phyloP scores from a whole-genome alignment of 768 basidiomycete genomes.

The Kondoa subrosea region DNA sequence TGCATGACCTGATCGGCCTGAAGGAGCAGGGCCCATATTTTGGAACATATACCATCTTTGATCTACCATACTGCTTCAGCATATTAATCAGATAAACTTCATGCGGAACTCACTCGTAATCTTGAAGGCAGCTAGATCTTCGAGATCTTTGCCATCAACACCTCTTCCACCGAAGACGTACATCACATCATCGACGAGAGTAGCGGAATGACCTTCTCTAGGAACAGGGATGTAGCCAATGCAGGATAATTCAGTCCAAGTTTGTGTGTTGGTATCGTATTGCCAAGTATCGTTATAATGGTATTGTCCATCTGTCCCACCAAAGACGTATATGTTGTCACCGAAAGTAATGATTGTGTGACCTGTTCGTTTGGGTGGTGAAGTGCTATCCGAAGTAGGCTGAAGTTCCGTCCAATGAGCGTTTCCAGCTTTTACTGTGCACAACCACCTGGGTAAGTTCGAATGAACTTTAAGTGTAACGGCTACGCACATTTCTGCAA shows the following conservation, averaged over 20 bases:
- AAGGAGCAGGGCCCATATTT: conserved; percentile 94
- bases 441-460: conserved; percentile 8
- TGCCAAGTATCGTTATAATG: conserved; percentile 99
- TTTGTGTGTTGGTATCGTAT: conserved; percentile 60
- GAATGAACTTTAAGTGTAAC: neutral
- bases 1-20: conserved; percentile 86
- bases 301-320: conserved; percentile 94
- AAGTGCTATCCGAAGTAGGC: conserved; percentile 41
- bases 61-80: conserved; percentile 38
- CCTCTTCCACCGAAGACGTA: conserved; percentile 95
- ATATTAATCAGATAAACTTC: neutral
- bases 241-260: conserved; percentile 82
- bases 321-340: conserved; percentile 81
- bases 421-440: conserved; percentile 59
- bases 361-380: conserved; percentile 67
- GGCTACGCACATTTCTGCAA: conserved; percentile 62
- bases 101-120: conserved; percentile 61
- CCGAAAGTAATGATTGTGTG: conserved; percentile 71
- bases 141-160: conserved; percentile 87
- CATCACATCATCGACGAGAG: conserved; percentile 89
- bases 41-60: conserved; percentile 99
- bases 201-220: conserved; percentile 88
- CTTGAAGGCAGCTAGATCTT: conserved; percentile 91
- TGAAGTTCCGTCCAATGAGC: conserved; percentile 57
- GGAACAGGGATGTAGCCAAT: conserved; percentile 94